These are phyloP conservation scores for Halophytophthora batemanensis DNA, from an alignment of 352 stramenopile genomes.

Conservation along the genomic window DNA sequence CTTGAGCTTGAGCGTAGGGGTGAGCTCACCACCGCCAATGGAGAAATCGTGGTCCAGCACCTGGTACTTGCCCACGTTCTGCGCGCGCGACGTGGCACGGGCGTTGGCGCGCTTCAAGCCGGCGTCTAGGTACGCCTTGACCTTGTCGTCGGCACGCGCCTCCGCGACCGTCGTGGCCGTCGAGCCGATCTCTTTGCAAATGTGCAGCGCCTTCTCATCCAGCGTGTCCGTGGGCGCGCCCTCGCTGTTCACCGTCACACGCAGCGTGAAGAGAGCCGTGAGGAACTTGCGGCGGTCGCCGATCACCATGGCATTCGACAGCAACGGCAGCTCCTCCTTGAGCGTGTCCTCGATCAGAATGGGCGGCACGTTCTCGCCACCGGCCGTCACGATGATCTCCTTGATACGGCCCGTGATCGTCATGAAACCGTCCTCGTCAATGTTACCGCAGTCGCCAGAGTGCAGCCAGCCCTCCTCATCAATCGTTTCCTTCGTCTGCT, in stretches of 20 bases:
- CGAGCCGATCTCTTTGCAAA: conserved; percentile 65
- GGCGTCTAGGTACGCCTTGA: conserved; percentile 69
- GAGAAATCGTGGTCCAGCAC: conserved; percentile 90
- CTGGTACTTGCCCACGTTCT: conserved; percentile 86
- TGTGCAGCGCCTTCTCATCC: conserved; percentile 57
- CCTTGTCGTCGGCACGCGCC: conserved; percentile 68
- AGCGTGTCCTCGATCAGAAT: conserved; percentile 91
- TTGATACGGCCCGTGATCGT: conserved; percentile 96
- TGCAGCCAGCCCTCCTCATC: conserved; percentile 92
- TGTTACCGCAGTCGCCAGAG: conserved; percentile 90
- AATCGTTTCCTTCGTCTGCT: conserved; percentile 86
- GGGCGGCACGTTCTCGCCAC: conserved; percentile 94
- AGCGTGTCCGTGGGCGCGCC: conserved; percentile 80
- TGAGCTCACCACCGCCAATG: conserved; percentile 90
- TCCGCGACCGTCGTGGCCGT: conserved; percentile 65
- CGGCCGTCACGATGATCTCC: conserved; percentile 95
- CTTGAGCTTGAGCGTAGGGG: conserved; percentile 96
- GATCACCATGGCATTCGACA: conserved; percentile 93
- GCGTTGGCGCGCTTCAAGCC: conserved; percentile 79
- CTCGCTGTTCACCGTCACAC: conserved; percentile 76
- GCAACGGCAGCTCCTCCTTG: conserved; percentile 81
- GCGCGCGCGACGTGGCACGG: conserved; percentile 72
- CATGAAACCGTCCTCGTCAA: conserved; percentile 92
- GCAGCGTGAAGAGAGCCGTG: conserved; percentile 84
- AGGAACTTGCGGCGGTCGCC: conserved; percentile 94